Conservation (phyloP, 2,329 filamentous ascomycete genomes). For the Fusarium tuaranense region DNA sequence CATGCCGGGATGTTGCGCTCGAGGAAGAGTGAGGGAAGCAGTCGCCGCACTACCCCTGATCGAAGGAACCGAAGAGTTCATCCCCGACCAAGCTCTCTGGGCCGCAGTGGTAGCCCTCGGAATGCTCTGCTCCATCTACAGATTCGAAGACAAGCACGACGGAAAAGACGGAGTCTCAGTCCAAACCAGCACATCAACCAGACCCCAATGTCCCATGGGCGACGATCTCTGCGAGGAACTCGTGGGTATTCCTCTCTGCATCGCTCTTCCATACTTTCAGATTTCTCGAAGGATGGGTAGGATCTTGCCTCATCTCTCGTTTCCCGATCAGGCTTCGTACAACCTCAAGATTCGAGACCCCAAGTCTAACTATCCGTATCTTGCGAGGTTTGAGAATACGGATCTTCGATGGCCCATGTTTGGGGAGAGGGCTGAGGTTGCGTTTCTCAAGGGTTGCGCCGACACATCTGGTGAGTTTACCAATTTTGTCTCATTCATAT, state of each 20-base stretch:
- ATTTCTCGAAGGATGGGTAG: slow-evolving; percentile 63
- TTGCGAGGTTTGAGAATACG: slow-evolving; percentile 64
- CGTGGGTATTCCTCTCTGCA: slow-evolving; percentile 60
- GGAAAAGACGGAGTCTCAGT: slow-evolving; percentile 62
- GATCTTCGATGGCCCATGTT: slow-evolving; percentile 67
- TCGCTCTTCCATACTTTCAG: slow-evolving; percentile 63
- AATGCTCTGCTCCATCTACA: slow-evolving; percentile 65
- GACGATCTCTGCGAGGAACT: slow-evolving; percentile 64
- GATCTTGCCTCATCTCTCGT: slow-evolving; percentile 64
- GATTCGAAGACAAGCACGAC: slow-evolving; percentile 65
- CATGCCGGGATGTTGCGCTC: slow-evolving; percentile 63
- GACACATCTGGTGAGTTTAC: slow-evolving; percentile 51
- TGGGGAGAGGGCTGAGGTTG: slow-evolving; percentile 62
- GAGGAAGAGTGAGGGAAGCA: slow-evolving; percentile 63
- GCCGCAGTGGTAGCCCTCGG: slow-evolving; percentile 64
- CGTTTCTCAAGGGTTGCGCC: slow-evolving; percentile 63
- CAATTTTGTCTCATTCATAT: accelerated
- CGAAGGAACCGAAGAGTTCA: slow-evolving; percentile 60
- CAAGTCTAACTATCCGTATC: slow-evolving; percentile 61
- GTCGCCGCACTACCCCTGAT: slow-evolving; percentile 61
- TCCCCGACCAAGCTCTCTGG: slow-evolving; percentile 65
- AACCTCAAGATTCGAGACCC: slow-evolving; percentile 63
- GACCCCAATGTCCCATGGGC: slow-evolving; percentile 57
- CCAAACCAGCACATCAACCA: slow-evolving; percentile 43
- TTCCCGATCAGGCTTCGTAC: slow-evolving; percentile 65